Evolutionary conservation across 73 alveolate species (phyloP).

Genomic region (Stentor roeselii): DNA sequence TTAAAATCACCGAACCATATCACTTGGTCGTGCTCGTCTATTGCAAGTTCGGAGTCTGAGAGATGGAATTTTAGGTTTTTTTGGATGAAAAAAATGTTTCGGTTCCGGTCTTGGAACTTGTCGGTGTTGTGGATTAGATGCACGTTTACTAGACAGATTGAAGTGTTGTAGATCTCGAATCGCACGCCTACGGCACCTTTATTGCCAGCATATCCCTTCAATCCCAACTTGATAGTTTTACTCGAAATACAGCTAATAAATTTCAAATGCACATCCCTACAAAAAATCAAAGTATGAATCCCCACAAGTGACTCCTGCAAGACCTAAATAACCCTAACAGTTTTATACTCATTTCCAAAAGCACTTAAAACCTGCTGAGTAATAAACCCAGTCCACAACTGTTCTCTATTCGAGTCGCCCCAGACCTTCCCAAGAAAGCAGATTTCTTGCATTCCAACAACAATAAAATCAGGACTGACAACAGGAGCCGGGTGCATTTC

Average conservation of each 20-base stretch:
- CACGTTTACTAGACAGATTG: neutral
- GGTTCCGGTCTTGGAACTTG: neutral
- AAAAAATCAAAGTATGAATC: neutral
- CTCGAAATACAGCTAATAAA: neutral
- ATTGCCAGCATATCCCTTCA: constrained; percentile 2
- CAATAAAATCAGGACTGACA: constrained; percentile 13
- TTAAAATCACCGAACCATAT: constrained; percentile 14
- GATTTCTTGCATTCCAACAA: constrained; percentile 5
- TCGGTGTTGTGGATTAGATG: neutral
- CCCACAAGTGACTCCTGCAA: neutral
- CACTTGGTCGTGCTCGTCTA: neutral
- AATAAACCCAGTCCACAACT: neutral
- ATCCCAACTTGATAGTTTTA: neutral
- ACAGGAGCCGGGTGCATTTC: neutral
- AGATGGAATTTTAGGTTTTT: neutral
- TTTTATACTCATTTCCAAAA: neutral
- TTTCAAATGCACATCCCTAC: neutral
- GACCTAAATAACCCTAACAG: neutral
- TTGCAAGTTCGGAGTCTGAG: neutral
- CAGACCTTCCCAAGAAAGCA: neutral
- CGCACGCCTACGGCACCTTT: neutral
- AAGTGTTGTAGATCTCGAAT: neutral
- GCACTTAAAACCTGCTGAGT: neutral
- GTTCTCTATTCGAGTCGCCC: constrained; percentile 2
- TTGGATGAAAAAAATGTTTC: neutral